Base-by-base conservation (phyloP, 1,284 basidiomycete genomes). In the Moesziomyces sp. region DNA sequence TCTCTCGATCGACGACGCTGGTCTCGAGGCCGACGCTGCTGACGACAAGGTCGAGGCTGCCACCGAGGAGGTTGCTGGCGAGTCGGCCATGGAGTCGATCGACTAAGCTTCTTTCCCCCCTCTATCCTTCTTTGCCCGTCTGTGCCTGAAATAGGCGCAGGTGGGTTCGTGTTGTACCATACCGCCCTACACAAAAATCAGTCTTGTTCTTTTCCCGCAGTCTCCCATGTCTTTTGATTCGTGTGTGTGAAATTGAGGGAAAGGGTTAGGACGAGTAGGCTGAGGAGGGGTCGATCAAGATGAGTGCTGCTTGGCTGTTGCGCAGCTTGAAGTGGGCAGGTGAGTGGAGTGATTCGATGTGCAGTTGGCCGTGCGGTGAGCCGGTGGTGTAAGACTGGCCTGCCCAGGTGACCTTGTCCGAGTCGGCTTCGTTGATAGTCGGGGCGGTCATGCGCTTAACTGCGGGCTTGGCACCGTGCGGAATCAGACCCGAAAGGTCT, bases 1-100 rank as follows among this genome's bases (percentile, higher is more conserved):
- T 82, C 86, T 88, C 46, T 86, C 86, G 58, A 87, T 88, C 75
- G 87, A 88, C 81, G 84, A 84, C 53, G 55, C 72, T 28, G 76
- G 72, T 47, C 52, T 69, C 19, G 69, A 74, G 44, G 58, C 52
- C 46, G 69, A 64, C 34, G 54, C 44, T 34, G 58, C 66, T 47
- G 74, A 74, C 11, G 76, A 73, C 46, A 63, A 68, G 49, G 75
- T 68, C 34, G 68, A 60, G 23, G 67, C 55, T 19, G 70, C 69
- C 46, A 56, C 58, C 53, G 78, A 77, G 54, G 79, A 80, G 72
- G 71, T 76, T 19, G 68, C 80, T 28, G 81, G 78, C 59, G 80
- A 81, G 74, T 80, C 79, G 60, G 78, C 78, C 34, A 83, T 84
- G 81, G 82, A 84, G 78, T 76, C 72, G 61, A 83, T 84, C 58